phyloP scores from a whole-genome alignment of 306 rosid species.

The Medicago ruthenica region DNA sequence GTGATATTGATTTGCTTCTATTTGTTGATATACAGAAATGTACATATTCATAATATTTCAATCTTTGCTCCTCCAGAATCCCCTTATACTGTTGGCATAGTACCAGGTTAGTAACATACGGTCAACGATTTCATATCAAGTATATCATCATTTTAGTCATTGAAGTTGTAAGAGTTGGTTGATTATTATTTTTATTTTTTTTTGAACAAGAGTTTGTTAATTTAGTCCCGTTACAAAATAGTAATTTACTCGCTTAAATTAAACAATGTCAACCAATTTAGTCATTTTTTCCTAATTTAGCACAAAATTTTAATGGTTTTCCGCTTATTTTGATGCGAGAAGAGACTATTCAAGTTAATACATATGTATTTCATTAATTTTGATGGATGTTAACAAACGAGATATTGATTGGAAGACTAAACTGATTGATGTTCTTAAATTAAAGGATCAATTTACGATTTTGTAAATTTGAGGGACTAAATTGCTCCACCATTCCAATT shows the following conservation, averaged over 20 bases:
- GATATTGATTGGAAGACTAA: neutral
- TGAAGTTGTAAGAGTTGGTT: neutral
- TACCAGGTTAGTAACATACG: constrained; percentile 71
- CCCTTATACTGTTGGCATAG: constrained; percentile 82
- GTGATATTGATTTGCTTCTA: constrained; percentile 21
- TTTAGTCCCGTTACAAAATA: neutral
- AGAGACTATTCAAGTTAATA: neutral
- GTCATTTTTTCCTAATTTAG: neutral
- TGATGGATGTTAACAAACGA: neutral
- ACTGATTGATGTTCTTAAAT: neutral
- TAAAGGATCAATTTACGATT: neutral
- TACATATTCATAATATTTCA: constrained; percentile 76
- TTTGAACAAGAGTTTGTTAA: neutral
- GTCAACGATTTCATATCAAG: neutral
- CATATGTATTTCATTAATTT: neutral
- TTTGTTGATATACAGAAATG: constrained; percentile 71
- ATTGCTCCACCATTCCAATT: neutral
- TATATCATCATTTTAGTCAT: neutral
- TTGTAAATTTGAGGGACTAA: neutral
- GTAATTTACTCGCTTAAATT: neutral
- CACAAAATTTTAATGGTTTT: neutral
- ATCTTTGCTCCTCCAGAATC: constrained; percentile 78
- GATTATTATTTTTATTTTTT: no score
- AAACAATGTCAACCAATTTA: neutral
- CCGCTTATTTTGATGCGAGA: neutral